A percentile compares a stretch with the other conserved stretches of the same genome.
Conservation (phyloP, 176 grass and related monocot species). For the Hsuehochloa calcarea region DNA sequence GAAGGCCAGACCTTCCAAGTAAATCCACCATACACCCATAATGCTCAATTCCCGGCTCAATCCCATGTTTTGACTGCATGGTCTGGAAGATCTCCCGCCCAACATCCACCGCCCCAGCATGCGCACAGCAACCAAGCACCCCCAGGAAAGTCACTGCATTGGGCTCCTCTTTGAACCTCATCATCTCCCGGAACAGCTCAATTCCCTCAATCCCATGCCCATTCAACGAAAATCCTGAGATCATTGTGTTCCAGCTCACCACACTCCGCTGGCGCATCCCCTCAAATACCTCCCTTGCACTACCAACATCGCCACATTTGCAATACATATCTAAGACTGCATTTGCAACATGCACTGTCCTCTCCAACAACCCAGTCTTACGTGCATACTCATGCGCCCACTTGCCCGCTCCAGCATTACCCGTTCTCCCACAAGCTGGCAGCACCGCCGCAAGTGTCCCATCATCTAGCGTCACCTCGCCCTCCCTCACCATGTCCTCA, state of each 20-base stretch:
- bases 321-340: conserved; percentile 64
- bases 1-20: conserved; percentile 50
- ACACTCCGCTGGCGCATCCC: conserved; percentile 32
- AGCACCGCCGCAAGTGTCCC: conserved; percentile 43
- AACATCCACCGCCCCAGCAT: conserved; percentile 46
- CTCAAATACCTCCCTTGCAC: conserved; percentile 33
- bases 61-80: conserved; percentile 34
- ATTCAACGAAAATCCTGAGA: conserved; percentile 47
- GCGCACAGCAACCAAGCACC: conserved; percentile 56
- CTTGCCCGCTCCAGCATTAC: conserved; percentile 32
- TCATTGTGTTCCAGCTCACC: conserved; percentile 62
- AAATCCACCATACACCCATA: conserved; percentile 69
- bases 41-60: conserved; percentile 47
- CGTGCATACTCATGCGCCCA: conserved; percentile 44
- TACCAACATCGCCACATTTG: conserved; percentile 55
- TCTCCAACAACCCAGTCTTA: conserved; percentile 19
- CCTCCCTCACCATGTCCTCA: conserved; percentile 32
- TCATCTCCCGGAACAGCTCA: conserved; percentile 49
- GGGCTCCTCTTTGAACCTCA: not conserved
- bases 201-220: conserved; percentile 46
- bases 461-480: conserved; percentile 41
- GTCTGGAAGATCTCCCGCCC: conserved; percentile 45
- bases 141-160: conserved; percentile 60
- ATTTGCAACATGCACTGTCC: conserved; percentile 45
- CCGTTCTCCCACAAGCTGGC: conserved; percentile 48